Conservation (phyloP, 805 yeast species). For the Tetrapisispora namnaoensis region DNA sequence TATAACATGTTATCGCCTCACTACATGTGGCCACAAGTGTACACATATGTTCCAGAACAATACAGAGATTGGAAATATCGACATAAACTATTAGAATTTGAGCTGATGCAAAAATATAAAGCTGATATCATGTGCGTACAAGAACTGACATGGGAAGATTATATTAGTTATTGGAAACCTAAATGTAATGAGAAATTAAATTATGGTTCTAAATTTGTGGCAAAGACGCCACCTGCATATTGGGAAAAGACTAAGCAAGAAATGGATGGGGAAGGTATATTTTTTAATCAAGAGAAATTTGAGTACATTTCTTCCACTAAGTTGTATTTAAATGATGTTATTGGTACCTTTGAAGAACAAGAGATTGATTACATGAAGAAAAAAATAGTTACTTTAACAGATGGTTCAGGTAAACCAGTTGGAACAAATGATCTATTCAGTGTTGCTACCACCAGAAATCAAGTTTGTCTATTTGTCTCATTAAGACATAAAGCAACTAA, state of each 20-base stretch:
- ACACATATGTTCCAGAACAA: constrained; percentile 38
- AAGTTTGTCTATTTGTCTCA: constrained; percentile 45
- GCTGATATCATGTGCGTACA: constrained; percentile 55
- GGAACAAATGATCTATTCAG: constrained; percentile 21
- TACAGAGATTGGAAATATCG: constrained; percentile 43
- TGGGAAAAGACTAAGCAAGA: constrained; percentile 39
- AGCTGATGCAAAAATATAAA: constrained; percentile 25
- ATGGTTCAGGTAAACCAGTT: constrained; percentile 23
- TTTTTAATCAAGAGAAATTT: constrained; percentile 41
- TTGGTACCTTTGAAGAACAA: constrained; percentile 21
- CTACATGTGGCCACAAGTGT: constrained; percentile 52
- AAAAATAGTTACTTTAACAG: constrained; percentile 18
- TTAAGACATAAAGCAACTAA: constrained; percentile 36
- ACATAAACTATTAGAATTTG: constrained; percentile 34
- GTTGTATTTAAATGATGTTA: constrained; percentile 27
- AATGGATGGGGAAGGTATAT: constrained; percentile 54
- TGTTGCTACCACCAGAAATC: constrained; percentile 39
- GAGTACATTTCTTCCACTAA: constrained; percentile 30
- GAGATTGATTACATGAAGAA: constrained; percentile 21
- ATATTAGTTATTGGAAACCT: constrained; percentile 33
- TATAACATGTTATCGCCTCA: constrained; percentile 43
- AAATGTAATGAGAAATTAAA: constrained; percentile 24
- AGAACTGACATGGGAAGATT: constrained; percentile 40
- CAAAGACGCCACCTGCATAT: constrained; percentile 43
- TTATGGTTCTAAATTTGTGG: constrained; percentile 39